Conservation (phyloP, 345 rosid genomes). For the Aquilaria yunnanensis region DNA sequence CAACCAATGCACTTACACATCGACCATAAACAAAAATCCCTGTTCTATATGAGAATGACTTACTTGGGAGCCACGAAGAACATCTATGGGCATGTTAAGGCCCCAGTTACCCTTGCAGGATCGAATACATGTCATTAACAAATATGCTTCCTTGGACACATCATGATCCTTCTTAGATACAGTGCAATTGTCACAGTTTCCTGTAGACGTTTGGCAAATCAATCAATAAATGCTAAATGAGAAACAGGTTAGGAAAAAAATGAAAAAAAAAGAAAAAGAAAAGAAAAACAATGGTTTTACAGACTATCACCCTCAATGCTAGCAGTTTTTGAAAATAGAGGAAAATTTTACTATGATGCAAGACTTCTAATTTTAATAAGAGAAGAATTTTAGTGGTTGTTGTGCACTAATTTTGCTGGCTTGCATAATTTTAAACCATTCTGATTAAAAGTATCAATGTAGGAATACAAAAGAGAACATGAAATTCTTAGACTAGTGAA, state of each 20-base stretch:
- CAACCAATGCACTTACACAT: background rate
- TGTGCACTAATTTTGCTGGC: too few species aligned
- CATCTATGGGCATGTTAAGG: conserved; percentile 37
- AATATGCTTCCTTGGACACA: conserved; percentile 39
- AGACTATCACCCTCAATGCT: too few species aligned
- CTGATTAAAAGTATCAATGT: too few species aligned
- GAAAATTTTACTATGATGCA: too few species aligned
- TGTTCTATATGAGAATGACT: conserved; percentile 8
- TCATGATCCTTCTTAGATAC: conserved; percentile 28
- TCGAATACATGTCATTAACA: conserved; percentile 30
- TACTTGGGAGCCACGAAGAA: conserved; percentile 51
- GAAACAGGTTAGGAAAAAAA: background rate
- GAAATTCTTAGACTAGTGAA: too few species aligned
- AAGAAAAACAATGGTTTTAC: too few species aligned
- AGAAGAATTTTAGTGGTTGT: too few species aligned
- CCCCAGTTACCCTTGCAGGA: conserved; percentile 43
- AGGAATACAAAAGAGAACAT: too few species aligned
- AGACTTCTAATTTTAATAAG: too few species aligned
- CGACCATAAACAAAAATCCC: background rate
- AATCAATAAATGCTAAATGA: background rate
- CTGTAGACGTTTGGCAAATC: conserved; percentile 16
- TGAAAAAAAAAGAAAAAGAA: too few species aligned
- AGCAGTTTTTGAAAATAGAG: too few species aligned
- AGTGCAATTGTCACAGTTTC: conserved; percentile 48
- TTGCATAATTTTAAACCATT: too few species aligned